Conservation (phyloP, 352 stramenopile genomes). For the Aphanomyces stellatus region DNA sequence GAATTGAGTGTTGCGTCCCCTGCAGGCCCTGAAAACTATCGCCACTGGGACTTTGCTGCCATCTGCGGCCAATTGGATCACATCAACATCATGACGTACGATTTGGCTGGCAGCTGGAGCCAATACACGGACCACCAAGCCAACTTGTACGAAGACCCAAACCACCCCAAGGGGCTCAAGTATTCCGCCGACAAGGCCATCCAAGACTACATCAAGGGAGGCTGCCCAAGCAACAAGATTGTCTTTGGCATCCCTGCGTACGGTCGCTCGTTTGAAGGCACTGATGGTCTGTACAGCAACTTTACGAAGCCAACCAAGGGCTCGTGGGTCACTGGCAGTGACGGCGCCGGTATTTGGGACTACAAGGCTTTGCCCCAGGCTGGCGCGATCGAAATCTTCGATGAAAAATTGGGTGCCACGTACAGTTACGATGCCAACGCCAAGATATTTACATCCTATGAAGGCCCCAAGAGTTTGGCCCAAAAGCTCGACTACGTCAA, state of each 20-base stretch:
- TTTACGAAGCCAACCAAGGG: not conserved
- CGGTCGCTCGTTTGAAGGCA: conserved; percentile 1
- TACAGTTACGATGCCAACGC: conserved; percentile 2
- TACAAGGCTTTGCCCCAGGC: not conserved
- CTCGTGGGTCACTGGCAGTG: not conserved
- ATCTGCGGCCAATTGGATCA: not conserved
- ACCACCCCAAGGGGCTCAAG: not conserved
- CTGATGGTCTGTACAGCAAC: not conserved
- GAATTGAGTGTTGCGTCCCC: conserved; percentile 4
- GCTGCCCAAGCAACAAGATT: not conserved
- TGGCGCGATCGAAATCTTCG: not conserved
- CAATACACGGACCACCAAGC: conserved; percentile 3
- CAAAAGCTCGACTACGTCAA: not conserved
- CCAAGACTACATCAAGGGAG: conserved; percentile 9
- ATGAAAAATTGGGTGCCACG: not conserved
- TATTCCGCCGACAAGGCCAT: not conserved
- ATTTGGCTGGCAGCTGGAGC: conserved; percentile 2
- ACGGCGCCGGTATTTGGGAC: not conserved
- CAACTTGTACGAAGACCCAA: conserved; percentile 8
- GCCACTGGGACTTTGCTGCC: conserved; percentile 3
- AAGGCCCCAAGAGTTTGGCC: not conserved
- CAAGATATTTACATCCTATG: not conserved
- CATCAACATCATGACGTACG: conserved; percentile 11
- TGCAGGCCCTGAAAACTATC: not conserved
- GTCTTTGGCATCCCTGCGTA: not conserved